Evolutionary conservation across 2,329 filamentous ascomycete genomes (phyloP).

Genomic region (Colletotrichum nymphaeae): DNA sequence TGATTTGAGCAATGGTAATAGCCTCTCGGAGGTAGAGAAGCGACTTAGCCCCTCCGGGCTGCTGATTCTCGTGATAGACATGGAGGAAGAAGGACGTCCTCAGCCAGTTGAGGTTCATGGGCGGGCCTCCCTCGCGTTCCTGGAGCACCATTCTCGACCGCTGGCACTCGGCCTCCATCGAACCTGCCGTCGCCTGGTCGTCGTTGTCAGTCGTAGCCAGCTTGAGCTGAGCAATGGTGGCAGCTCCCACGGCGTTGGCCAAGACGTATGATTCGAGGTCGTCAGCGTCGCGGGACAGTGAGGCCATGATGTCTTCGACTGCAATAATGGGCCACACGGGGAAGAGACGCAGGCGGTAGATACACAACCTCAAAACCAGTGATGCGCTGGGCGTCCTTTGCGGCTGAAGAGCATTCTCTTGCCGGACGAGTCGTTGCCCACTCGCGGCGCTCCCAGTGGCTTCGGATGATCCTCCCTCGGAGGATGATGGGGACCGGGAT

Average conservation of each 20-base stretch:
- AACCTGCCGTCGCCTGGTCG: constrained; percentile 45
- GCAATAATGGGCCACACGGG: constrained; percentile 64
- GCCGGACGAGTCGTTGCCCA: not conserved
- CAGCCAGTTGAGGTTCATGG: constrained; percentile 52
- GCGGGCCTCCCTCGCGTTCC: constrained; percentile 42
- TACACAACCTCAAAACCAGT: constrained; percentile 47
- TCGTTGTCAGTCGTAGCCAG: constrained; percentile 47
- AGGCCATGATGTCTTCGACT: constrained; percentile 53
- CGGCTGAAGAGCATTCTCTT: constrained; percentile 11
- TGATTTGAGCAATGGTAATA: constrained; percentile 62
- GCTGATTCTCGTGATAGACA: constrained; percentile 62
- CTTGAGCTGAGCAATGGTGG: constrained; percentile 61
- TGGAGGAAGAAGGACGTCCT: constrained; percentile 63
- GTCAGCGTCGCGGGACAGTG: constrained; percentile 47
- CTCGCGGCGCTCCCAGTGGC: not conserved
- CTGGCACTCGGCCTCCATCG: constrained; percentile 50
- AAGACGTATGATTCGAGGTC: constrained; percentile 51
- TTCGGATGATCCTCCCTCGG: constrained; percentile 23
- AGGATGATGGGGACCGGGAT: constrained; percentile 23
- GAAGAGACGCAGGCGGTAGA: constrained; percentile 61
- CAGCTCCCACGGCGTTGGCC: constrained; percentile 58
- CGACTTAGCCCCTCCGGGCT: constrained; percentile 57
- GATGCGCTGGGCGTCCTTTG: constrained; percentile 33
- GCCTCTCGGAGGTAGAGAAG: constrained; percentile 61
- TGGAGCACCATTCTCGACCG: constrained; percentile 39